A percentile compares a stretch with the other conserved stretches of the same genome.
Conservation (phyloP, 2,329 filamentous ascomycete species). For the Pseudodiploospora longispora region DNA sequence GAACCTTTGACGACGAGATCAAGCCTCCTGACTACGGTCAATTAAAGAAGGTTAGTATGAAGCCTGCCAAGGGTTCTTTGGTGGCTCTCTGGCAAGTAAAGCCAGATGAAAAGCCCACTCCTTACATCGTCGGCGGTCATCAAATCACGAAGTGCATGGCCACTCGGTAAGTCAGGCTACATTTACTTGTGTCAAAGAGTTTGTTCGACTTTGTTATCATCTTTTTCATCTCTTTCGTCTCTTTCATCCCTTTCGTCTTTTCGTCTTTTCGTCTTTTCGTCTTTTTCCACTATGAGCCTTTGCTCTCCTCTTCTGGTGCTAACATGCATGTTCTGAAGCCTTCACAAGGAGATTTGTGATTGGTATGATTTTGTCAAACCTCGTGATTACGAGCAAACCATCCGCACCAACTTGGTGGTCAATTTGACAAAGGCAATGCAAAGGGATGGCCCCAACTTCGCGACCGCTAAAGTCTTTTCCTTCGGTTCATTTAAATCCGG, state of each 20-base stretch:
- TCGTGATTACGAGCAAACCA: conserved; percentile 63
- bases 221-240: background rate
- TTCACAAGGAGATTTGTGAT: conserved; percentile 84
- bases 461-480: conserved; percentile 55
- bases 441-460: conserved; percentile 38
- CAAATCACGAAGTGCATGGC: conserved; percentile 43
- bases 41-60: conserved; percentile 43
- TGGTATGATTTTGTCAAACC: conserved; percentile 84
- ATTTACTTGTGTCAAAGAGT: background rate
- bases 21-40: conserved; percentile 47
- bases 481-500: conserved; percentile 96
- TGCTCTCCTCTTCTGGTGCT: background rate
- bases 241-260: background rate
- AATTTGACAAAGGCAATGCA: conserved; percentile 57
- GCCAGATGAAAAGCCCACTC: conserved; percentile 37
- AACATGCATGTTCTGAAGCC: conserved; percentile 33
- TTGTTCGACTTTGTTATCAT: background rate
- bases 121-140: conserved; percentile 56
- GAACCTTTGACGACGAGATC: conserved; percentile 62
- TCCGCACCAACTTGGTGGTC: conserved; percentile 65
- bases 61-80: conserved; percentile 41
- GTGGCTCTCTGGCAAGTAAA: conserved; percentile 44
- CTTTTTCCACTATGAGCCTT: too few species aligned
- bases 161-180: conserved; percentile 38
- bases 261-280: too few species aligned